These are phyloP conservation scores for Glomus cerebriforme DNA, from an alignment of 192 early-diverging fungal genomes.

Conservation along the genomic window DNA sequence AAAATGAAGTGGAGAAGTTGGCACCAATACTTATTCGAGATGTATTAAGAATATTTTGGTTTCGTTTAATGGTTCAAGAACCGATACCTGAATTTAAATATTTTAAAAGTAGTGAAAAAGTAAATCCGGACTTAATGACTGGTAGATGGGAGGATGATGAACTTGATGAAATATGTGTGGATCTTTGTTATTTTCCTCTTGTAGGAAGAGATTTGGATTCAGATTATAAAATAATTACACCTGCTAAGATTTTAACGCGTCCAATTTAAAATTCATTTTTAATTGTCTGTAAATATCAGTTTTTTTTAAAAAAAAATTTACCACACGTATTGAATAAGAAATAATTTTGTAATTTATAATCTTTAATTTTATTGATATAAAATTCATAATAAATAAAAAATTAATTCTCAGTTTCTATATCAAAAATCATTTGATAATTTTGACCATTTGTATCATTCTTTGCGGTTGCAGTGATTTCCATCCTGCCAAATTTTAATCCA, in stretches of 20 bases:
- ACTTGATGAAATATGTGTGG: not conserved
- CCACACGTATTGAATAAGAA: too few relatives aligned
- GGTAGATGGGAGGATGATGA: not conserved
- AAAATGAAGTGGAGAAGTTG: not conserved
- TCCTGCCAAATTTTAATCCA: not conserved
- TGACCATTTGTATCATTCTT: not conserved
- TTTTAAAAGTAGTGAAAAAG: not conserved
- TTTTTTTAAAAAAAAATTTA: too few relatives aligned
- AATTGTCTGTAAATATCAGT: too few relatives aligned
- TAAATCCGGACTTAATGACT: not conserved
- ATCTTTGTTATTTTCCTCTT: not conserved
- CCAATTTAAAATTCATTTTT: too few relatives aligned
- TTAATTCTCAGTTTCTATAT: not conserved
- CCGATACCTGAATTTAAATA: not conserved
- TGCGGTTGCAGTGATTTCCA: slow-evolving; percentile 16
- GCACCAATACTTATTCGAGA: not conserved
- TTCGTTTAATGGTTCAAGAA: not conserved
- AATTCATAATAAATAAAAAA: too few relatives aligned
- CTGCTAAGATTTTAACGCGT: too few relatives aligned
- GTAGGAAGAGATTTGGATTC: not conserved
- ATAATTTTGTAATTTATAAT: too few relatives aligned
- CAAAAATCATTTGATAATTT: not conserved
- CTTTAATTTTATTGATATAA: too few relatives aligned
- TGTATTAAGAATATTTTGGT: not conserved
- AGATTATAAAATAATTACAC: not conserved